Base-by-base conservation (phyloP, 768 basidiomycete genomes). In the Suillus sp. region DNA sequence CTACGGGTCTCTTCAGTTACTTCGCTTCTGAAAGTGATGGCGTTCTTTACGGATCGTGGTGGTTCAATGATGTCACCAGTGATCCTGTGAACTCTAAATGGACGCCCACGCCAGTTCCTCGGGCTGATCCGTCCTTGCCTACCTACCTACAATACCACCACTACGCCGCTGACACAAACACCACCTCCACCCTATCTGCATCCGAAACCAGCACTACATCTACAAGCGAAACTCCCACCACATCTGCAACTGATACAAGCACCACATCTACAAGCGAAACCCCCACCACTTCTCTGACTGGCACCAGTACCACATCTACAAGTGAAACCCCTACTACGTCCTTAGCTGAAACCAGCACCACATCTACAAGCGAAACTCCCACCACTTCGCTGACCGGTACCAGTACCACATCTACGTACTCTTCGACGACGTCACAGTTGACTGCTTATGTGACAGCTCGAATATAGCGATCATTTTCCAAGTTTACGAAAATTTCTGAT, bases 11-110 rank as follows among this genome's bases (percentile, higher is more conserved):
- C 55, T 93, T 93, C 77, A 60, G 72, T 22, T 75, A 69, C 74
- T 90, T 92, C 72, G 86, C 82, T 7, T 20, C 71, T 10, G 71
- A 79, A 54, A 66, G 68, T 51, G 68, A 59, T 9, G 91, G 90
- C 51, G 82, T 89, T 16, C 76, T 92, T 62, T 76, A 79, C 62
- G 88, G 85, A 55, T 67, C 73, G 6, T 93, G 91, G 91, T 77
- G 68, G 60, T 88, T 82, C 75, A 73, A 74, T 60, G 79, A 79
- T 56, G 81, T 73, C 37, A 73, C 70, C 45, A 72, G 66, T 57
- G 72, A 61, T 2, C 22, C 25, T 38, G 18, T 35, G 22, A 56
- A 22, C 22, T 56, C 54, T 3, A 6, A 10, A 16, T 38, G 55
- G 37, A 56, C 25, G 9, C 55, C 55, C 3, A 25, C 14, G 3